Evolutionary conservation across 169 alveolate genomes (phyloP).

Genomic region (Plasmodium malariae): DNA sequence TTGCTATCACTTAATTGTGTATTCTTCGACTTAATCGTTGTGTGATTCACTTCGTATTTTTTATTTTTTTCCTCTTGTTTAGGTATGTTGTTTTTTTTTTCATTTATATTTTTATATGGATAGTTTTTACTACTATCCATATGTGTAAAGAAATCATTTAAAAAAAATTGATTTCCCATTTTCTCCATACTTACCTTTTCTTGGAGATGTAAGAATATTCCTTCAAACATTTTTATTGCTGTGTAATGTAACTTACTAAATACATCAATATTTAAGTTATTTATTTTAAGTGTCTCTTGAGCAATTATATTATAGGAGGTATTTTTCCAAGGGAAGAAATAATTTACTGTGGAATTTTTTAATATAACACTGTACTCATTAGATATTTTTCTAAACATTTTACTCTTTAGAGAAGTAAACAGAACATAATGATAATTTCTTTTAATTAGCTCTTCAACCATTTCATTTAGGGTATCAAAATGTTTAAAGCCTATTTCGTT

Average conservation of each 20-base stretch:
- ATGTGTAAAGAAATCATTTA: conserved; percentile 29
- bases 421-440: conserved; percentile 66
- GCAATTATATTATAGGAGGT: conserved; percentile 65
- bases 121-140: conserved; percentile 27
- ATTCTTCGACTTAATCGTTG: conserved; percentile 29
- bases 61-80: conserved; percentile 12
- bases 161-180: conserved; percentile 12
- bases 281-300: conserved; percentile 35
- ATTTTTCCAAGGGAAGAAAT: conserved; percentile 69
- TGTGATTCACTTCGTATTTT: neutral
- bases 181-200: conserved; percentile 25
- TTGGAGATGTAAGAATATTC: conserved; percentile 19
- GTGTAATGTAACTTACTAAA: conserved; percentile 56
- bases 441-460: conserved; percentile 55
- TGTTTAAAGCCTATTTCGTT: conserved; percentile 49
- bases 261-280: conserved; percentile 43
- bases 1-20: conserved; percentile 20
- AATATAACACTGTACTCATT: conserved; percentile 53
- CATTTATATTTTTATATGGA: conserved; percentile 19
- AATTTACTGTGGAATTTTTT: conserved; percentile 70
- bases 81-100: neutral
- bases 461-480: conserved; percentile 52
- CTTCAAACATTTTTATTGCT: conserved; percentile 47
- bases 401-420: conserved; percentile 62
- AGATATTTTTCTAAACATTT: conserved; percentile 69